A percentile compares a stretch with the other conserved stretches of the same genome.
phyloP scores from a whole-genome alignment of 2,329 filamentous ascomycete species.

The Conoideocrella luteorostrata region DNA sequence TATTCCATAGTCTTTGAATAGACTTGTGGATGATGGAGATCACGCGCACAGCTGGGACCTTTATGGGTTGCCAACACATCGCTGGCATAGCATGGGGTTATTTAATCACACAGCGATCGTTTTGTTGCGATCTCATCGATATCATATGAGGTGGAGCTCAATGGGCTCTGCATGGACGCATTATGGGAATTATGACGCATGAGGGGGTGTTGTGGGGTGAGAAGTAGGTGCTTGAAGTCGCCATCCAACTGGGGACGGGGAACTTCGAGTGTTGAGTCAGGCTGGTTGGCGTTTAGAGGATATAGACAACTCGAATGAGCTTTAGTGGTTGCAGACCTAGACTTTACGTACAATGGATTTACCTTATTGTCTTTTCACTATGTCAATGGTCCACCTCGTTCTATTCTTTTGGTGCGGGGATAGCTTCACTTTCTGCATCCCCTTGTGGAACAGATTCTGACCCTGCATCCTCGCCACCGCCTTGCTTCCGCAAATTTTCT shows the following conservation, averaged over 20 bases:
- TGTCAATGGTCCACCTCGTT: too few species aligned
- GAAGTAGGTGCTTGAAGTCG: slow-evolving; percentile 9
- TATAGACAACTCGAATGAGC: slow-evolving; percentile 35
- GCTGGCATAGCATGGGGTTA: slow-evolving; percentile 8
- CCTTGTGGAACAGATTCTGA: not conserved
- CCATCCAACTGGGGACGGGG: slow-evolving; percentile 11
- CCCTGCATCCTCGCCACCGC: slow-evolving; percentile 15
- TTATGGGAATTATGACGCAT: slow-evolving; percentile 10
- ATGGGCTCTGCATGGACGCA: not conserved
- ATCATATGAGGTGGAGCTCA: slow-evolving; percentile 8
- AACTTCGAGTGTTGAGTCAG: slow-evolving; percentile 25
- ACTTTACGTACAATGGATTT: slow-evolving; percentile 15
- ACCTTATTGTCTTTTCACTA: not conserved
- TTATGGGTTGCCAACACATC: slow-evolving; percentile 4
- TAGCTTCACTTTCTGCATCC: not conserved
- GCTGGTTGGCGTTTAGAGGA: slow-evolving; percentile 30
- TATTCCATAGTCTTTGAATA: not conserved
- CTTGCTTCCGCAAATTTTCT: slow-evolving; percentile 42
- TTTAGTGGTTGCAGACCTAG: slow-evolving; percentile 16
- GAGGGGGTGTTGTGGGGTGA: slow-evolving; percentile 5
- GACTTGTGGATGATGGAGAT: not conserved
- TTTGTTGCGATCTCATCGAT: slow-evolving; percentile 15
- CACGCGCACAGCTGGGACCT: slow-evolving; percentile 14
- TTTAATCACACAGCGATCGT: slow-evolving; percentile 8
- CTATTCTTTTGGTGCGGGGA: not conserved